Conservation (phyloP, 1,139 yeast genomes). For the Candida sojae region DNA sequence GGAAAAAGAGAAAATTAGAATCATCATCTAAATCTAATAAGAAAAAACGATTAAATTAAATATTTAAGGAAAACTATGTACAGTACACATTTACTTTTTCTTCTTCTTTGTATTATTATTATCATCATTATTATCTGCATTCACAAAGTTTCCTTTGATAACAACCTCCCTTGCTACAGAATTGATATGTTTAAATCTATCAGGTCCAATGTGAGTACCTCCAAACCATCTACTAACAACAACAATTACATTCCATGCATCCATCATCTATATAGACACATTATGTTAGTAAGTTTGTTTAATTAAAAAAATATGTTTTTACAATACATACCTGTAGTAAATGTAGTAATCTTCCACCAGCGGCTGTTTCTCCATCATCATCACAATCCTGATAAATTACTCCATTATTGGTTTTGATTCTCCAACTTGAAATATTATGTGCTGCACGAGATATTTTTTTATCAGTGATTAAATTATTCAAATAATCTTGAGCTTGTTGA, state of each 20-base stretch:
- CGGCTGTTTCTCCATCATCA: slow-evolving; percentile 97
- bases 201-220: slow-evolving; percentile 90
- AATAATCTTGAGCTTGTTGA: slow-evolving; percentile 58
- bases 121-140: slow-evolving; percentile 9
- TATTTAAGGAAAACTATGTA: neutral
- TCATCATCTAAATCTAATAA: slow-evolving; percentile 12
- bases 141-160: slow-evolving; percentile 56
- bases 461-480: slow-evolving; percentile 60
- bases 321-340: slow-evolving; percentile 56
- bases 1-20: slow-evolving; percentile 27
- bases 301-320: too few relatives aligned
- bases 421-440: slow-evolving; percentile 87
- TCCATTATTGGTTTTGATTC: slow-evolving; percentile 59
- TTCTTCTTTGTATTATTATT: slow-evolving; percentile 20
- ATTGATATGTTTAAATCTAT: slow-evolving; percentile 90
- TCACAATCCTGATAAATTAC: slow-evolving; percentile 80
- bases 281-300: neutral
- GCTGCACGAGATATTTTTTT: slow-evolving; percentile 65
- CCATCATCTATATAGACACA: slow-evolving; percentile 64
- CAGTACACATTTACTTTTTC: slow-evolving; percentile 16
- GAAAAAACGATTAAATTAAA: slow-evolving; percentile 10
- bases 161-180: slow-evolving; percentile 86
- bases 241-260: slow-evolving; percentile 82
- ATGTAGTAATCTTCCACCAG: slow-evolving; percentile 87
- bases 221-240: slow-evolving; percentile 94